phyloP scores from a whole-genome alignment of 2,329 filamentous ascomycete genomes.

The Thelonectria rubi region DNA sequence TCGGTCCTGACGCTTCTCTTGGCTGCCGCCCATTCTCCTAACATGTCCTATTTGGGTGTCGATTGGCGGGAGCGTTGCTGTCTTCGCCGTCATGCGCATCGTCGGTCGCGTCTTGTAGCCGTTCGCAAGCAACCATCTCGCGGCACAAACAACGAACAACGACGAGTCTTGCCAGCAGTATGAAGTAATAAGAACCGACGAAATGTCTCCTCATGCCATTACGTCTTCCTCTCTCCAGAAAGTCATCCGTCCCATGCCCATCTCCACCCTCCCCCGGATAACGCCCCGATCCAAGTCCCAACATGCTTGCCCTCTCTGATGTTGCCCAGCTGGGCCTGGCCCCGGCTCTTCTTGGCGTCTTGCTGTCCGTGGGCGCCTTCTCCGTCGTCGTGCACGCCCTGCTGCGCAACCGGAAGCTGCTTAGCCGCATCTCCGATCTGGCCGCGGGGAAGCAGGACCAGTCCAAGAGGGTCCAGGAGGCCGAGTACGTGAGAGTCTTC shows the following conservation, averaged over 20 bases:
- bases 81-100: neutral
- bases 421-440: conserved; percentile 18
- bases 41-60: conserved; percentile 15
- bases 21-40: conserved; percentile 8
- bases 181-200: conserved; percentile 10
- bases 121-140: neutral
- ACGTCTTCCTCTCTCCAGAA: neutral
- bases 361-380: conserved; percentile 16
- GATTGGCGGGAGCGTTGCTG: conserved; percentile 4
- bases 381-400: conserved; percentile 29
- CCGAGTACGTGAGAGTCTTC: conserved; percentile 41
- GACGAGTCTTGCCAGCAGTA: neutral
- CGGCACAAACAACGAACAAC: neutral
- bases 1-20: neutral
- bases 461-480: conserved; percentile 25
- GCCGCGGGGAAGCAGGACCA: conserved; percentile 22
- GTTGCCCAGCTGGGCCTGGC: conserved; percentile 5
- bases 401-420: conserved; percentile 32
- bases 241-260: neutral
- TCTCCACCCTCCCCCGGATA: neutral
- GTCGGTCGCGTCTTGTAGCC: neutral
- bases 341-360: conserved; percentile 10
- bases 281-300: neutral
- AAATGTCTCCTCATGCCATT: conserved; percentile 7
- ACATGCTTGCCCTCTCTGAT: conserved; percentile 16